Base-by-base conservation (phyloP, 345 rosid species). In the Reutealis trisperma region DNA sequence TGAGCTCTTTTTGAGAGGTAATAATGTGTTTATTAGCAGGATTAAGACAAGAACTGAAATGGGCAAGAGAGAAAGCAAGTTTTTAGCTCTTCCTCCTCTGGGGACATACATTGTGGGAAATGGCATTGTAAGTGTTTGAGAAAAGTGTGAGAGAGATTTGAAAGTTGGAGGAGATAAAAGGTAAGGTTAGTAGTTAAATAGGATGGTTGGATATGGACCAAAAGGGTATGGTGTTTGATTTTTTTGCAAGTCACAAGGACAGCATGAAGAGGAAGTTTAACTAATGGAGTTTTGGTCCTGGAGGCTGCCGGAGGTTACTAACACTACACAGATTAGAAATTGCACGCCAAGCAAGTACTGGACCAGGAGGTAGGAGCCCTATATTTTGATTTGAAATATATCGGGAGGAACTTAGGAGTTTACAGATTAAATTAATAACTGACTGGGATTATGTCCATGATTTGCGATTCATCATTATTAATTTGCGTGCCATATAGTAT, bases 1-100 rank as follows among this genome's bases (percentile, higher is more conserved):
- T 25, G 81, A 34, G 73, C 21, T 78, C 4, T 51, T 44, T 69
- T 62, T 55, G 21, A 44, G 62, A 27, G 22, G 52, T 19, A 45
- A 45, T 45, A 45, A 45, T 45, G 49, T 9, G 13, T 24, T 30
- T 15, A 55, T 18, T 0, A 82, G 54, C 3, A 82, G 47, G 58
- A 81, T 15, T 12, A 82, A 10, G 74, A 61, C 30, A 64, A 78
- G 73, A 37, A 75, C 21, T n/a, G 81, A 74, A 63, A 79, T 25
- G 63, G 78, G 82, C 1, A 86, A 66, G 68, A 81, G 70, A 63
- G 74, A 3, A 37, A 67, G 68, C 27, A 81, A 42, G 70, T 61
- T 22, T 64, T 71, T 82, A 1, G 62, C 68, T 77, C 72, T 74
- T 30, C 24, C 12, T 45, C 70, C 12, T 45, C 70, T 55, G 30